Evolutionary conservation across 768 basidiomycete species (phyloP), one percentile per base, ranked within the genome.

Genomic region (Jaapia argillacea): DNA sequence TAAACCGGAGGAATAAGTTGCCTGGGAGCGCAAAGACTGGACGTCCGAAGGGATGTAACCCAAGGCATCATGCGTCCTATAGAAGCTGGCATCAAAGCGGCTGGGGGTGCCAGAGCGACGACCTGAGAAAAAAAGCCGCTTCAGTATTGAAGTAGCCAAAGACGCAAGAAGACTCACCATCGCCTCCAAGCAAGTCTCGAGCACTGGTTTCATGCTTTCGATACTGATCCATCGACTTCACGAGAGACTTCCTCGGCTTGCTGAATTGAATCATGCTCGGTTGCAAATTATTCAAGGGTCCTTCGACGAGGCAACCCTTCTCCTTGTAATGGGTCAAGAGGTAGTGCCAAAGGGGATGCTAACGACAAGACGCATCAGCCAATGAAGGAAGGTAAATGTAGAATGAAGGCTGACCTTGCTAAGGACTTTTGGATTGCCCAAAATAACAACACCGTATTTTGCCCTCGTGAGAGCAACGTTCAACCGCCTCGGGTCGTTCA

Each of bases 201-300:
- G 93, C 93, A 53, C 74, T 86, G 18, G 88, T 86, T 60, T 97
- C 93, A 57, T 94, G 89, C 41, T 93, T 79, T 45, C 88, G 83
- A 75, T 88, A 93, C 45, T 85, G 87, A 50, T 94, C 89, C 79
- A 91, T 85, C 13, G 88, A 84, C 61, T 92, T 92, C 51, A 73
- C 76, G 28, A 93, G 75, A 4, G 90, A 77, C 43, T 91, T 83
- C 45, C 91, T 79, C 24, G 96, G 96, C 65, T 96, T 93, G 74
- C 89, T 92, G 71, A 99, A 97, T 59, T 98, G 96, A 47, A 99
- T 99, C 93, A 99, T 94, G 65, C 91, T 94, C 4, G 90, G 72
- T 59, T 98, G 96, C 26, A 99, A 69, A 64, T 99, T 98, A 63
- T 79, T 97, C 37, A 99, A 70, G 2, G 96, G 90, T 1, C 96